Evolutionary conservation across 2,329 filamentous ascomycete genomes (phyloP).

Genomic region (Metarhizium anisopliae): DNA sequence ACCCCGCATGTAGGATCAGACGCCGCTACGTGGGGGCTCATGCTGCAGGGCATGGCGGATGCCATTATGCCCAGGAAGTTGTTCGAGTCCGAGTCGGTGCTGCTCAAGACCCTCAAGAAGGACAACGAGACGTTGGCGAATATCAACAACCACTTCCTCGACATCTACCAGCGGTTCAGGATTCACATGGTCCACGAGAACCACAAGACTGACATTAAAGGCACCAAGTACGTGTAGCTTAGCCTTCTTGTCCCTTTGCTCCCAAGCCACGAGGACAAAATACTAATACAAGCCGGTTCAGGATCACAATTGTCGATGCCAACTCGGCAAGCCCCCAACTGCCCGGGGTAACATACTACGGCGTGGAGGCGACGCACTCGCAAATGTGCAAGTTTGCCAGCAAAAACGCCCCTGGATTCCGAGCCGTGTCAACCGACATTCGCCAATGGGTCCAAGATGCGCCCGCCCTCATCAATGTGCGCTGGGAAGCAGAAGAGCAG

Average conservation of each 20-base stretch:
- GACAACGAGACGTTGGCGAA: conserved; percentile 67
- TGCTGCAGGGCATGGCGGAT: conserved; percentile 59
- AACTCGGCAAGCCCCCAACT: conserved; percentile 60
- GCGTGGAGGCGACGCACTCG: conserved; percentile 65
- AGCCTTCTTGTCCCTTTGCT: background rate
- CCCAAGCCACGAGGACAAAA: background rate
- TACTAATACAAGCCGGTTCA: conserved; percentile 9
- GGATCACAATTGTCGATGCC: conserved; percentile 58
- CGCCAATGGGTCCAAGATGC: conserved; percentile 45
- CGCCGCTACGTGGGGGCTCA: conserved; percentile 56
- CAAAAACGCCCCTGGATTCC: conserved; percentile 56
- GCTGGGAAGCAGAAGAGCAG: conserved; percentile 53
- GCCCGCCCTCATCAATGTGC: conserved; percentile 40
- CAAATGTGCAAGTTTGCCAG: conserved; percentile 65
- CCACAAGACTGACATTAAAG: conserved; percentile 59
- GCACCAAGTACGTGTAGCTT: conserved; percentile 36
- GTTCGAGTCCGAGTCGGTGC: conserved; percentile 57
- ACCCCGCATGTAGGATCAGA: conserved; percentile 67
- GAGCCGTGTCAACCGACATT: conserved; percentile 38
- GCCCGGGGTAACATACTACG: conserved; percentile 61
- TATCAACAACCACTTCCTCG: conserved; percentile 64
- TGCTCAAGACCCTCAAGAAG: conserved; percentile 61
- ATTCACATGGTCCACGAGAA: conserved; percentile 73
- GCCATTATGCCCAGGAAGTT: conserved; percentile 56
- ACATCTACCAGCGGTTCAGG: conserved; percentile 61